A percentile compares a stretch with the other conserved stretches of the same genome.
Evolutionary conservation across 1,284 basidiomycete genomes (phyloP).

Genomic region (Taiwanofungus camphoratus): DNA sequence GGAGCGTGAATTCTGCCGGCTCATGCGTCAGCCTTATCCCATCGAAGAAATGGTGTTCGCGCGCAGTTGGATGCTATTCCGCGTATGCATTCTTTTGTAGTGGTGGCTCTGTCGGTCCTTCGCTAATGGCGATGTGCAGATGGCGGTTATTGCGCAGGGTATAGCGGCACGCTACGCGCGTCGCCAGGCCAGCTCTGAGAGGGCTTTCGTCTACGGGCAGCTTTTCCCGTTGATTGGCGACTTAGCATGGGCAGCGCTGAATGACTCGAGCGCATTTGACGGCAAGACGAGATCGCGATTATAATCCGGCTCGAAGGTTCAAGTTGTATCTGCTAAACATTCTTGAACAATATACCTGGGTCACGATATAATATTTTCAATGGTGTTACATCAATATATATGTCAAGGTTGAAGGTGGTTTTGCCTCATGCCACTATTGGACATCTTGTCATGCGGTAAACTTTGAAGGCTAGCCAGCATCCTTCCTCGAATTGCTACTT

Average conservation of each 20-base stretch:
- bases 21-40: conserved; percentile 60
- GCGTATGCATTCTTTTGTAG: conserved; percentile 43
- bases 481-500: no score
- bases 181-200: conserved; percentile 14
- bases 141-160: conserved; percentile 87
- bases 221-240: conserved; percentile 6
- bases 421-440: no score
- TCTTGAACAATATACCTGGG: no score
- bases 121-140: conserved; percentile 32
- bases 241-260: conserved; percentile 3
- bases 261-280: background rate
- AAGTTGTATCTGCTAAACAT: no score
- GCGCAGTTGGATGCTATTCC: conserved; percentile 84
- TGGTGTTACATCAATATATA: no score
- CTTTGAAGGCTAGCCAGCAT: no score
- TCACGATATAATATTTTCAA: no score
- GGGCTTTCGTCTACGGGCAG: conserved; percentile 1
- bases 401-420: no score
- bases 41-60: conserved; percentile 73
- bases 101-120: background rate
- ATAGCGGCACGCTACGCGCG: conserved; percentile 72
- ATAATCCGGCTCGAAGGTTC: no score
- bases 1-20: conserved; percentile 69
- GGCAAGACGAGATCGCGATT: no score
- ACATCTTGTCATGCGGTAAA: no score